A percentile compares a stretch with the other conserved stretches of the same genome.
Evolutionary conservation across 1,284 basidiomycete species (phyloP).

Genomic region (Athelia sp.): DNA sequence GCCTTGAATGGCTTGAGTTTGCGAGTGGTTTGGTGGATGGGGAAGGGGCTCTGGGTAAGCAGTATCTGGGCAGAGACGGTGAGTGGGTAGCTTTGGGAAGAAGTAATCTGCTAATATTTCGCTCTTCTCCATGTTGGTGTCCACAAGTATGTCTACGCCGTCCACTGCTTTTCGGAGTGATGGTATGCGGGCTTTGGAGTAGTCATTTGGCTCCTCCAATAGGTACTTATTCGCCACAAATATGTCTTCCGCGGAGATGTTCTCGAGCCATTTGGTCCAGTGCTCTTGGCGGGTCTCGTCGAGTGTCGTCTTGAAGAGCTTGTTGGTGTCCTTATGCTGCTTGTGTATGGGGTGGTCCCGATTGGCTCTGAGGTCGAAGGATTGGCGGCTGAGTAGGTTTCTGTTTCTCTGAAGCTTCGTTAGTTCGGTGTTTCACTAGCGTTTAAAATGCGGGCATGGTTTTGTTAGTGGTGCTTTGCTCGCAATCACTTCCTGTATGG

Average conservation of each 20-base stretch:
- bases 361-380: neutral
- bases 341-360: neutral
- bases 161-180: neutral
- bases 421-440: slow-evolving; percentile 10
- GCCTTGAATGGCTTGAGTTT: slow-evolving; percentile 28
- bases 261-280: slow-evolving; percentile 1
- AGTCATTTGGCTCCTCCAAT: neutral
- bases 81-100: too few species aligned
- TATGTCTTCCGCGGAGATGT: neutral
- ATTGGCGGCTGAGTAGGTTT: neutral
- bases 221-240: neutral
- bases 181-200: neutral
- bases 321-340: neutral
- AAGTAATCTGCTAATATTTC: neutral
- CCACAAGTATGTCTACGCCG: neutral
- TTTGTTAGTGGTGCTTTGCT: slow-evolving; percentile 5
- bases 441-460: slow-evolving; percentile 2
- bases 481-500: neutral
- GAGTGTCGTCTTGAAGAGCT: neutral
- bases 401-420: neutral
- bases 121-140: neutral
- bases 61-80: too few species aligned
- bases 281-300: neutral
- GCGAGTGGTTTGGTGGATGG: neutral
- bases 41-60: too few species aligned